A percentile compares a stretch with the other conserved stretches of the same genome.
These are phyloP conservation scores for Pyrenophora tritici-repentis DNA, from an alignment of 2,329 filamentous ascomycete species.

Conservation along the genomic window DNA sequence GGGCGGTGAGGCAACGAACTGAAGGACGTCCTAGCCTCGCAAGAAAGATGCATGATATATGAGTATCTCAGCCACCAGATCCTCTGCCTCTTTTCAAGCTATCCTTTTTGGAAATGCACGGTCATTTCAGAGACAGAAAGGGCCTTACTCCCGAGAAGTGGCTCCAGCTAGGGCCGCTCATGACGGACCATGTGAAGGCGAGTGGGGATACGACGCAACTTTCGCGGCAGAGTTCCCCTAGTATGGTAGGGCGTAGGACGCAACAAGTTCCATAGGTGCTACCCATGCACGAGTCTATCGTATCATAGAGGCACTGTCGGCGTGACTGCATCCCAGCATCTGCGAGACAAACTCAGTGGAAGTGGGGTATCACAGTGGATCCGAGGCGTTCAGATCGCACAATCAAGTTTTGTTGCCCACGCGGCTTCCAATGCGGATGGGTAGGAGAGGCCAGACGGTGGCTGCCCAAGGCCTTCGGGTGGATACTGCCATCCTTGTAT, in stretches of 20 bases:
- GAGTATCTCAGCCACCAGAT: not conserved
- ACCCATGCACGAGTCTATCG: not conserved
- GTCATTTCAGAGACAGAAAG: not conserved
- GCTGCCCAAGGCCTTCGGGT: too few species aligned
- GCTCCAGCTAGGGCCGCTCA: constrained; percentile 1
- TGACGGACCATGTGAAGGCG: not conserved
- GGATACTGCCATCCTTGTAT: too few species aligned
- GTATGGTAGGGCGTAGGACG: not conserved
- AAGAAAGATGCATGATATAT: constrained; percentile 6
- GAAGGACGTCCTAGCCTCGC: not conserved
- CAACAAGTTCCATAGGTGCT: not conserved
- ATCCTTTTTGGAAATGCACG: not conserved
- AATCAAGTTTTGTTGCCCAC: too few species aligned
- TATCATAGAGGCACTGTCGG: not conserved
- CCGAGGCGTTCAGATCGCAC: too few species aligned
- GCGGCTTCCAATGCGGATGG: too few species aligned
- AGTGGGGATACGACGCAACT: not conserved
- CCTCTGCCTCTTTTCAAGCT: not conserved
- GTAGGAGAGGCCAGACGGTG: too few species aligned
- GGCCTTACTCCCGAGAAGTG: not conserved
- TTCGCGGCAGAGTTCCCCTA: not conserved
- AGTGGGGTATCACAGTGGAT: too few species aligned
- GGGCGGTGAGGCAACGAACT: too few species aligned
- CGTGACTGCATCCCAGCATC: not conserved
- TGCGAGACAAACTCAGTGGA: not conserved